Evolutionary conservation across 176 grass and related monocot genomes (phyloP).

Genomic region (Phyllostachys edulis): DNA sequence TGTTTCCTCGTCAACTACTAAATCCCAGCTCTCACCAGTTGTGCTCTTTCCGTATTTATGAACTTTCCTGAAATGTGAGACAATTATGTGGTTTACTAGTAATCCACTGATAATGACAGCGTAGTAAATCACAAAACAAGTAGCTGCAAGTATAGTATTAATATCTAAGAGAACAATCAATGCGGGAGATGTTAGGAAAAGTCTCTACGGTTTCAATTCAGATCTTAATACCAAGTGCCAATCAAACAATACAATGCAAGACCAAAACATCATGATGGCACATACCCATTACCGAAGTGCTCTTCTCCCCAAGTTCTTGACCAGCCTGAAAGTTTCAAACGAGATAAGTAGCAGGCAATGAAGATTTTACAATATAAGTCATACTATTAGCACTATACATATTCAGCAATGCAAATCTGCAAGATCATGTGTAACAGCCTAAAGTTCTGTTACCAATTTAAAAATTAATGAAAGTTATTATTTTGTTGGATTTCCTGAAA

Average conservation of each 20-base stretch:
- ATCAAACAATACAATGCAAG: background rate
- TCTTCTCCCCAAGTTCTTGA: slow-evolving; percentile 99
- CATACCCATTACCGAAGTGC: slow-evolving; percentile 89
- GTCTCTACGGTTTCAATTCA: background rate
- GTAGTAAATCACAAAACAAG: background rate
- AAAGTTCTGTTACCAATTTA: too few species aligned
- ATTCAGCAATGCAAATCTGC: background rate
- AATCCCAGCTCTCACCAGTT: slow-evolving; percentile 90
- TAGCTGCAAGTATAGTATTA: background rate
- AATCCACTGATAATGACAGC: background rate
- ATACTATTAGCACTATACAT: background rate
- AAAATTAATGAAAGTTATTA: too few species aligned
- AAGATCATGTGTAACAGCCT: too few species aligned
- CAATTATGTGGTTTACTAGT: background rate
- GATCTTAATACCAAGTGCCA: background rate
- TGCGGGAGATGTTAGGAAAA: background rate
- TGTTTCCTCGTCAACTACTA: slow-evolving; percentile 80
- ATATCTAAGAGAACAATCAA: background rate
- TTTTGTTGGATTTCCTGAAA: too few species aligned
- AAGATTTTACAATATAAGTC: background rate
- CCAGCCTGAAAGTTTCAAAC: slow-evolving; percentile 68
- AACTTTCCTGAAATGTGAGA: slow-evolving; percentile 65
- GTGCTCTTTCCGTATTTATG: slow-evolving; percentile 98
- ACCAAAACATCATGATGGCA: slow-evolving; percentile 2
- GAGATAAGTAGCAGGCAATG: background rate